A percentile compares a stretch with the other conserved stretches of the same genome.
These are phyloP conservation scores for Russula sp. DNA, from an alignment of 768 basidiomycete genomes.

Conservation along the genomic window DNA sequence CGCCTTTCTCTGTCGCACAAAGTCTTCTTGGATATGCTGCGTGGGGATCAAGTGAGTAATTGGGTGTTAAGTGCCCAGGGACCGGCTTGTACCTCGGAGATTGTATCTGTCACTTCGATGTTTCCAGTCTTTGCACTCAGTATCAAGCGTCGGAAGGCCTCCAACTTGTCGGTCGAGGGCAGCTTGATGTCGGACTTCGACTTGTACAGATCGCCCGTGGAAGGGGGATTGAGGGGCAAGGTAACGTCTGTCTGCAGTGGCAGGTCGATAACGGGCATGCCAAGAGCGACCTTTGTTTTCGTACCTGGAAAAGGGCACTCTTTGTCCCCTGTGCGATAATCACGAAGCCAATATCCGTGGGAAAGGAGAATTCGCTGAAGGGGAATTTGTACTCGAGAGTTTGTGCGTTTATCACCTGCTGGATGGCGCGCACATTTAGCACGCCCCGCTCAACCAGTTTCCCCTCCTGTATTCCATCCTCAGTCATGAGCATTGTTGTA, in stretches of 20 bases:
- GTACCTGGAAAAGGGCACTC: constrained; percentile 68
- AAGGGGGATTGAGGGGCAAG: constrained; percentile 37
- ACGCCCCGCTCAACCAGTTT: constrained; percentile 55
- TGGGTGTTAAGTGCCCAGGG: not conserved
- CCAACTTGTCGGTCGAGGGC: constrained; percentile 43
- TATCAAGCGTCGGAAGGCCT: constrained; percentile 50
- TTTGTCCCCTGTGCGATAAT: constrained; percentile 55
- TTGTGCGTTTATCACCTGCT: constrained; percentile 57
- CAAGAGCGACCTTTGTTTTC: not conserved
- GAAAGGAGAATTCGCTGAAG: constrained; percentile 62
- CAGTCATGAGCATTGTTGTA: constrained; percentile 53
- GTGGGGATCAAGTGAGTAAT: not conserved
- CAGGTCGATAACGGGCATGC: not conserved
- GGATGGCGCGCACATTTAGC: constrained; percentile 53
- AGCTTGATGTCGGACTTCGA: constrained; percentile 34
- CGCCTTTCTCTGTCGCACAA: constrained; percentile 42
- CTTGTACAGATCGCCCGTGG: constrained; percentile 42
- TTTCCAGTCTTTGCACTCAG: constrained; percentile 54
- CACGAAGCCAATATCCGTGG: constrained; percentile 65
- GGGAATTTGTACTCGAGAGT: constrained; percentile 71
- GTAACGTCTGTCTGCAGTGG: constrained; percentile 48
- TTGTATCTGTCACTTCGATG: constrained; percentile 43
- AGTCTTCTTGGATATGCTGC: constrained; percentile 73
- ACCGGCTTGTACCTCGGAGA: constrained; percentile 46
- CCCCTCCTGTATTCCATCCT: constrained; percentile 63